Base-by-base conservation (phyloP, 345 rosid genomes). In the Rubroshorea leprosula region DNA sequence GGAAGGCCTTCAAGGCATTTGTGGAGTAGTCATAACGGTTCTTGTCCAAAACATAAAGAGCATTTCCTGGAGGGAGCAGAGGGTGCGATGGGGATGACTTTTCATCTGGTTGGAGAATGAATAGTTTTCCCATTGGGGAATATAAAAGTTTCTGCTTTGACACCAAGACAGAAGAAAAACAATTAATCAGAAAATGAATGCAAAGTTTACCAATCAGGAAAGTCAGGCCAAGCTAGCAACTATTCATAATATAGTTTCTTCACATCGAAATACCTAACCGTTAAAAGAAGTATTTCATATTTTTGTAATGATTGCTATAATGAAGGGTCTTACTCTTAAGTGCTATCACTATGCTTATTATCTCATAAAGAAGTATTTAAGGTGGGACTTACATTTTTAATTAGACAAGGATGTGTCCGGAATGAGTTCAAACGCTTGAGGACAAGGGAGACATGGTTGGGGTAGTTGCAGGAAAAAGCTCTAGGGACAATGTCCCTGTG, bases 381-480 rank as follows among this genome's bases (percentile, higher is more conserved):
- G 41, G 41, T 35, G 12, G 41, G 1, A 35, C 95, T 78, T 66
- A 84, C 97, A 22, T 79, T 81, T 65, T 74, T 72, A 56, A 66
- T 71, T 21, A 90, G 87, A 72, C 97, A 92, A 62, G 95, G 84
- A 65, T 88, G 95, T 24, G 89, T 82, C 26, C 80, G 77, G 65
- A 85, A 83, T 13, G 86, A 69, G 19, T 7, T 25, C 57, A 87
- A 22, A 11, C 89, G 87, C 60, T 76, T 90, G 70, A 90, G 95
- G 55, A 90, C 59, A 9, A 64, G 38, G 29, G 90, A 82, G 10
- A 90, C 78, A 56, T 90, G 93, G 79, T 74, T 76, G 24, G 95
- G 97, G 26, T 90, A 90, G 60, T 78, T 85, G 81, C 97, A 90
- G 49, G 97, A 81, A 81, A 90, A 90, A 31, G 95, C 93, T 78